phyloP scores from a whole-genome alignment of 768 basidiomycete genomes.

The Lenzites betulinus region DNA sequence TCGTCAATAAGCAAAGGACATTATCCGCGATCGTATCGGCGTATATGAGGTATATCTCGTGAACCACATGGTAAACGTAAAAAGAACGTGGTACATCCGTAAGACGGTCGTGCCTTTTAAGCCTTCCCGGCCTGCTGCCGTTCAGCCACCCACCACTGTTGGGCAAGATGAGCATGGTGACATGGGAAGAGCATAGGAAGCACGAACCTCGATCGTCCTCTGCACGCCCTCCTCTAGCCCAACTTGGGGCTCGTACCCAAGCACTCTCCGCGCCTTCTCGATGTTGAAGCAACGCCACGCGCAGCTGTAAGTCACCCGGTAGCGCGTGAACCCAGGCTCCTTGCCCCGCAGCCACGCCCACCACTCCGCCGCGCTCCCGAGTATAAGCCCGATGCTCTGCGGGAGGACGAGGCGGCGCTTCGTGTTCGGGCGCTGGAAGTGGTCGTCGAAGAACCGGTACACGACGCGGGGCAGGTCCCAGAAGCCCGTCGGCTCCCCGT shows the following conservation, averaged over 20 bases:
- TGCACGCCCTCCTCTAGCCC: constrained; percentile 87
- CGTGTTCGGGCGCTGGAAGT: constrained; percentile 55
- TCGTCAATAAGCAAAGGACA: constrained; percentile 8
- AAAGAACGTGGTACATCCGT: constrained; percentile 6
- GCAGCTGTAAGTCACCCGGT: constrained; percentile 79
- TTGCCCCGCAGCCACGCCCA: constrained; percentile 73
- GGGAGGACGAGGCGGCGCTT: constrained; percentile 53
- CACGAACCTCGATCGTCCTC: constrained; percentile 70
- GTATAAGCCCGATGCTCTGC: constrained; percentile 61
- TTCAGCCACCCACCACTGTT: constrained; percentile 24
- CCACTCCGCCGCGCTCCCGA: constrained; percentile 75
- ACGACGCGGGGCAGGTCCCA: constrained; percentile 88
- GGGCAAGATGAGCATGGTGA: not conserved
- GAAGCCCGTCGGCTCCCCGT: constrained; percentile 94
- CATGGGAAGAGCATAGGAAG: not conserved
- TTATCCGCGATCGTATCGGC: not conserved
- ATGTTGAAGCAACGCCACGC: constrained; percentile 89
- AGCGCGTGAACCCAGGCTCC: constrained; percentile 84
- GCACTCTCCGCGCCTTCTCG: constrained; percentile 86
- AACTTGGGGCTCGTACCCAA: constrained; percentile 93
- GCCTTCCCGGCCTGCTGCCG: constrained; percentile 15
- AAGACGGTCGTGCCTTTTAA: constrained; percentile 10
- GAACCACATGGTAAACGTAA: constrained; percentile 6
- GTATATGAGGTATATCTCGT: constrained; percentile 17
- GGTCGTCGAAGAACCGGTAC: constrained; percentile 60